Evolutionary conservation across 805 yeast genomes (phyloP).

Genomic region (Starmerella roubikii): DNA sequence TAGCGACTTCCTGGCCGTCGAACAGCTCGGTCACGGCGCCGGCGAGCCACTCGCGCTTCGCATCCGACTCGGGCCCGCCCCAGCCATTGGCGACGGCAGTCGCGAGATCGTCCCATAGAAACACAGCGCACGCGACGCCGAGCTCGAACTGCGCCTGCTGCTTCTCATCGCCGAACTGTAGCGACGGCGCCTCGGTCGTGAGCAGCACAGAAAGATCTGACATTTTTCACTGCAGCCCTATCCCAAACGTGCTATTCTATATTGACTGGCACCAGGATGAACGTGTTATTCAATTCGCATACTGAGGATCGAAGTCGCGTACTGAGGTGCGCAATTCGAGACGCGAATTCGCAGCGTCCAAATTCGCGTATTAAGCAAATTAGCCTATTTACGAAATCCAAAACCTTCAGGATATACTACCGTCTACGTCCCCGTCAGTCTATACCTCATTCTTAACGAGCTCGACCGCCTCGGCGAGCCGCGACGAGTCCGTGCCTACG

Average conservation of each 20-base stretch:
- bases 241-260: no score
- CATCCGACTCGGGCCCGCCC: slow-evolving; percentile 91
- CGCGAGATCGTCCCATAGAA: slow-evolving; percentile 75
- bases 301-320: no score
- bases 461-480: slow-evolving; percentile 58
- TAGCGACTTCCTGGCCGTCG: slow-evolving; percentile 49
- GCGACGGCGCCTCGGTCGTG: slow-evolving; percentile 12
- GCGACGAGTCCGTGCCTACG: slow-evolving; percentile 72
- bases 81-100: slow-evolving; percentile 84
- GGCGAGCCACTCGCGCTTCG: slow-evolving; percentile 90
- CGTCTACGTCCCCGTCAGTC: no score
- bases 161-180: slow-evolving; percentile 33
- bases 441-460: slow-evolving; percentile 49
- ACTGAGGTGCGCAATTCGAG: no score
- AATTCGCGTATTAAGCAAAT: neutral
- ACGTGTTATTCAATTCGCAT: no score
- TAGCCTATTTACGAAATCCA: neutral
- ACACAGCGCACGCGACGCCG: slow-evolving; percentile 83
- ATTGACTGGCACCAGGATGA: no score
- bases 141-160: slow-evolving; percentile 80
- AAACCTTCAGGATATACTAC: no score
- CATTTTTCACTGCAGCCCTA: no score
- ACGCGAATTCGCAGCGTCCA: no score
- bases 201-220: slow-evolving; percentile 10
- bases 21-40: slow-evolving; percentile 73